Base-by-base conservation (phyloP, 306 rosid genomes). In the Mimosa pudica region DNA sequence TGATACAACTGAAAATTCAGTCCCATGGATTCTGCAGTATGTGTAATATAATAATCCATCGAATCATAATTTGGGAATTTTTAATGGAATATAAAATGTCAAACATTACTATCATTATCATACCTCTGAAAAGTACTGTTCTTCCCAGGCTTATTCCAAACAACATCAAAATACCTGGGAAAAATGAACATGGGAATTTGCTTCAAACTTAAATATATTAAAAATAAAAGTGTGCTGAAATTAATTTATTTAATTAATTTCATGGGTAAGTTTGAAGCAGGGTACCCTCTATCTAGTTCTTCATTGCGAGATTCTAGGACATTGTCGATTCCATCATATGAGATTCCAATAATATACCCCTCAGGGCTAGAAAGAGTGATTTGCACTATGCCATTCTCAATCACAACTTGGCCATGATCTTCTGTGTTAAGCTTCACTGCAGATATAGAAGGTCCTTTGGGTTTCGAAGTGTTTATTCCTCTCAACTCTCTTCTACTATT, bases 141-240 rank as follows among this genome's bases (percentile, higher is more conserved):
- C 4, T 62, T 38, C 45, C 58, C 84, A 7, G 77, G 88, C 20
- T 41, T 47, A 73, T 86, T 91, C 92, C 98, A 92, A 42, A 85
- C 92, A 0, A 89, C 86, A 60, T 94, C 97, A 71, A 90, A 88
- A 77, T 94, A 94, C 78, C 98, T 94, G 14, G 30, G 14, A 74
- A 70, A 69, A 45, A 54, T 62, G 63, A 70, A 80, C 13, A 35
- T 14, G 33, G 48, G 70, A 36, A 36, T 35, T 35, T 13, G 30
- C 36, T 63, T 64, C 46, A 60, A 45, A 20, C 3, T 2, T 60
- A 45, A 45, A 0, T 7, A 46, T 46, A 8, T 46, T 46, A 46
- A 46, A 9, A 46, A 46, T 6, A 46, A 74, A 18, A 20, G 61
- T 52, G 20, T 33, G 41, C 0, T 5, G 8, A 14, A 33, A 42